These are phyloP conservation scores for Ascochyta clinopodiicola DNA, from an alignment of 2,329 filamentous ascomycete genomes.

Conservation along the genomic window DNA sequence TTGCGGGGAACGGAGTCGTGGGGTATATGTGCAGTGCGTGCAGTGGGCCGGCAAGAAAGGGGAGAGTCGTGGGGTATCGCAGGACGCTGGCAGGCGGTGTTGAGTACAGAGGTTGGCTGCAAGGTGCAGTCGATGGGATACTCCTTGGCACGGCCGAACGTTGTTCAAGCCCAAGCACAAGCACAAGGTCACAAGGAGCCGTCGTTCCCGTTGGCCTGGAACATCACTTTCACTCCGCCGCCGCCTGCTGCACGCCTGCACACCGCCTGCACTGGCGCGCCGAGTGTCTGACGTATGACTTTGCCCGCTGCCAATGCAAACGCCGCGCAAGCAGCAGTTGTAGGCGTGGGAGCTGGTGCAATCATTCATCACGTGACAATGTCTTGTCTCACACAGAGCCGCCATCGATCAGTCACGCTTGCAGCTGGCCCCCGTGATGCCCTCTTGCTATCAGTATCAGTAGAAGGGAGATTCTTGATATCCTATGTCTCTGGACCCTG, in stretches of 20 bases:
- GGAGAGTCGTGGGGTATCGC: slow-evolving; percentile 31
- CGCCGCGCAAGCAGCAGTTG: not conserved
- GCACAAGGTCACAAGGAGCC: slow-evolving; percentile 24
- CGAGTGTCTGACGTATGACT: slow-evolving; percentile 7
- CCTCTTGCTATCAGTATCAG: not conserved
- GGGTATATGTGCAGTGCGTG: not conserved
- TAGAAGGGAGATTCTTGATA: slow-evolving; percentile 35
- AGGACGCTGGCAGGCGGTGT: slow-evolving; percentile 34
- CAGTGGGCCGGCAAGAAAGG: slow-evolving; percentile 5
- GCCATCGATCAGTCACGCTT: not conserved
- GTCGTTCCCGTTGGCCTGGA: slow-evolving; percentile 25
- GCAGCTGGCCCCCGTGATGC: not conserved
- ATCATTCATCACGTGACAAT: slow-evolving; percentile 5
- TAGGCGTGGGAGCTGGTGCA: not conserved
- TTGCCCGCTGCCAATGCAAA: not conserved
- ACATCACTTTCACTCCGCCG: slow-evolving; percentile 27
- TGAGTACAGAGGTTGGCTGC: slow-evolving; percentile 26
- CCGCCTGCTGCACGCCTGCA: slow-evolving; percentile 22
- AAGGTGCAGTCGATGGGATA: slow-evolving; percentile 18
- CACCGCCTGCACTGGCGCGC: slow-evolving; percentile 7
- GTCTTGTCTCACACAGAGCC: not conserved
- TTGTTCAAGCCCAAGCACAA: slow-evolving; percentile 13
- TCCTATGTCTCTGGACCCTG: slow-evolving; percentile 13
- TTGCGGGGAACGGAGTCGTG: slow-evolving; percentile 16
- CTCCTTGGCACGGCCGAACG: slow-evolving; percentile 17